phyloP scores from a whole-genome alignment of 768 basidiomycete species.

The Phaeotremella skinneri region DNA sequence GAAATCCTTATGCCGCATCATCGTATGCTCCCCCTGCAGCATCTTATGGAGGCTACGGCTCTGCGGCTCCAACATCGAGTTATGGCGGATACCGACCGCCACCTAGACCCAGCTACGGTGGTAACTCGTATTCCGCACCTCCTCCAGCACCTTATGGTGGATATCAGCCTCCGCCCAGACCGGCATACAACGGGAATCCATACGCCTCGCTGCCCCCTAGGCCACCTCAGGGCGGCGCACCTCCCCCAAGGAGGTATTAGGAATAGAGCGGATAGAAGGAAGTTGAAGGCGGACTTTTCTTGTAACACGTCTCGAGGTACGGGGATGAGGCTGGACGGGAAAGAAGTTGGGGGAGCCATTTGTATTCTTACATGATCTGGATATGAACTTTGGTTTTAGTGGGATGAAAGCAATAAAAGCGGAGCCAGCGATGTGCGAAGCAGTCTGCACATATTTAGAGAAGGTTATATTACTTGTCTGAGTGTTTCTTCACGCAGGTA shows the following conservation, averaged over 20 bases:
- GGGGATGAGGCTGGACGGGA: neutral
- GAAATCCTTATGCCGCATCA: conserved; percentile 9
- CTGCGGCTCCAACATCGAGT: neutral
- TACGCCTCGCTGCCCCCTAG: conserved; percentile 1
- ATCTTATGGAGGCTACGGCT: conserved; percentile 23
- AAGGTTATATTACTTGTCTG: too few relatives aligned
- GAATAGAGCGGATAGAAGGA: neutral
- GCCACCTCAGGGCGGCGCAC: neutral
- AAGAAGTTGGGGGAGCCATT: too few relatives aligned
- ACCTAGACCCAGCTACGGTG: neutral
- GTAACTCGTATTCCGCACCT: neutral
- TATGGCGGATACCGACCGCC: conserved; percentile 1
- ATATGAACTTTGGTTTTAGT: too few relatives aligned
- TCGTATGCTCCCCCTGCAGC: conserved; percentile 19
- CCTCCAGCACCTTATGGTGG: neutral
- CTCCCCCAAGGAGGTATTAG: neutral
- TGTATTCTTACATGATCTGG: neutral
- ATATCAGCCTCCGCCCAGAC: neutral
- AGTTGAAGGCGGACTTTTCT: neutral
- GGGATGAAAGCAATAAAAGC: too few relatives aligned
- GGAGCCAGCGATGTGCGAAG: too few relatives aligned
- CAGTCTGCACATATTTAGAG: too few relatives aligned
- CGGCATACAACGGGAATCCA: neutral
- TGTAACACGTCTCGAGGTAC: neutral
- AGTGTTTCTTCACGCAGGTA: too few relatives aligned